These are phyloP conservation scores for Scutellaria galericulata DNA, from an alignment of 257 asterid species.

Conservation along the genomic window DNA sequence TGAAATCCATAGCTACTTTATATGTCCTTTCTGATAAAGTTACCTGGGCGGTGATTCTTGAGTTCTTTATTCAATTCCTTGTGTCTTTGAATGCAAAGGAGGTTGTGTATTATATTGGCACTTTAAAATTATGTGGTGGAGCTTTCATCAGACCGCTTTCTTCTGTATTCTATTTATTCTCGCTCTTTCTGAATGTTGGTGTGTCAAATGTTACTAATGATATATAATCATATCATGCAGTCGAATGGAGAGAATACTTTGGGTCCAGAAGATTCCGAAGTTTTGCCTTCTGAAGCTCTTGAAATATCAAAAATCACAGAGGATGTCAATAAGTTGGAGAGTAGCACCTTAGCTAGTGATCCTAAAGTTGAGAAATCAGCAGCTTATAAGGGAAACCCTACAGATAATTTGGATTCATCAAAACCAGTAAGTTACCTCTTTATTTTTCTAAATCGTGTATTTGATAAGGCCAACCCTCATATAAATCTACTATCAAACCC, in stretches of 20 bases:
- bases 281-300: slow-evolving; percentile 50
- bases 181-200: slow-evolving; percentile 8
- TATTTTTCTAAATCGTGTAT: slow-evolving; percentile 17
- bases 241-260: slow-evolving; percentile 46
- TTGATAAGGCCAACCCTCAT: not conserved
- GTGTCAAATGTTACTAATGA: slow-evolving; percentile 16
- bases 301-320: slow-evolving; percentile 38
- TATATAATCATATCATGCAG: slow-evolving; percentile 49
- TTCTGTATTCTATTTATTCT: slow-evolving; percentile 16
- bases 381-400: slow-evolving; percentile 24
- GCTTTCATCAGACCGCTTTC: slow-evolving; percentile 6
- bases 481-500: not conserved
- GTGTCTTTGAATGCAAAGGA: not conserved
- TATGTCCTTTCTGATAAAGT: not conserved
- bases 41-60: not conserved
- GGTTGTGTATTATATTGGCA: not conserved
- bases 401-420: slow-evolving; percentile 29
- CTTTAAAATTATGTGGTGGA: slow-evolving; percentile 1
- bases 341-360: slow-evolving; percentile 36
- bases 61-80: not conserved
- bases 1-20: not conserved
- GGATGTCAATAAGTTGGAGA: slow-evolving; percentile 35
- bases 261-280: slow-evolving; percentile 55
- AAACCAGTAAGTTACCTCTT: slow-evolving; percentile 36
- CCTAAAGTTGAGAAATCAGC: slow-evolving; percentile 25